Evolutionary conservation across 345 rosid genomes (phyloP), one percentile per base, ranked within the genome.

Genomic region (Salix caprea): DNA sequence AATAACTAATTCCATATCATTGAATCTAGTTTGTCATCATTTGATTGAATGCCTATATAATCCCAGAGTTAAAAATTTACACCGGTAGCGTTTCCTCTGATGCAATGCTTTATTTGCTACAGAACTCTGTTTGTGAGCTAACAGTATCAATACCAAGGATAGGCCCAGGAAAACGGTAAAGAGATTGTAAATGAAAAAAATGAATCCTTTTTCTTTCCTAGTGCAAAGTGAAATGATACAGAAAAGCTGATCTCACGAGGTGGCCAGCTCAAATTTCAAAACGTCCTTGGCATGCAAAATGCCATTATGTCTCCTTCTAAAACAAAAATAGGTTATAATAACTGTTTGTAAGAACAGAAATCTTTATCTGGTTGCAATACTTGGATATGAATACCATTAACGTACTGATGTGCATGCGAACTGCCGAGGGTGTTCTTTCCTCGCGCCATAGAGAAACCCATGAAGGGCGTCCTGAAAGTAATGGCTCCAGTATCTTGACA

Each of bases 51-150:
- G 42, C 32, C 46, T 44, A 70, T 74, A 76, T 54, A 73, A 74
- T 75, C 78, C 62, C 52, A 73, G 58, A 77, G 65, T 74, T 66
- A 23, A 76, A 73, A 48, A 14, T 70, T 70, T 61, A 77, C 36
- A 65, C 56, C 32, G 71, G 77, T 74, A 69, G 72, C 77, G 44
- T 48, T 67, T 30, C 32, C 52, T 67, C 40, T 54, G 67, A 67
- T 65, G 54, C 44, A 62, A 42, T 39, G 70, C 64, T 54, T 30
- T 21, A 48, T 24, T 18, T 10, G 16, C 36, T 32, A 23, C 34
- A 21, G 69, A 78, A 56, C 56, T 14, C 3, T 10, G 61, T 3
- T 9, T 56, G 62, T 56, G 62, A 56, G 12, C 26, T 56, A n/a
- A 56, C 62, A 21, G 62, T 1, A 56, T 9, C 62, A 56, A n/a